A percentile compares a stretch with the other conserved stretches of the same genome.
Evolutionary conservation across 345 rosid genomes (phyloP).

Genomic region (Eucalyptus regnans): DNA sequence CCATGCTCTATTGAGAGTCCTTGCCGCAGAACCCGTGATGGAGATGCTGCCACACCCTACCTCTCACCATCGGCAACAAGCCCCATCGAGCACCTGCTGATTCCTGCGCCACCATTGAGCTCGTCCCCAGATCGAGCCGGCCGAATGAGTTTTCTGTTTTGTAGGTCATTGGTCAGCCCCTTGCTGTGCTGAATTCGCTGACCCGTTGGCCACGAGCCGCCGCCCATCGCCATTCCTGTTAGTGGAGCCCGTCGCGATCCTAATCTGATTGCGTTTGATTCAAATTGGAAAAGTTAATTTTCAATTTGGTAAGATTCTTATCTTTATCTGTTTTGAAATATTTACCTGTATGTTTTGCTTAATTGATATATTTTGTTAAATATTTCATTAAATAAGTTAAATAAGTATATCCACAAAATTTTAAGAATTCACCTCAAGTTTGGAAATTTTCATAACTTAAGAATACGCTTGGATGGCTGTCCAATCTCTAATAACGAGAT

Average conservation of each 20-base stretch:
- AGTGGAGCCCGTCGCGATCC: too few species aligned
- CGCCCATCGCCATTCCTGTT: conserved; percentile 4
- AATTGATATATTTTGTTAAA: background rate
- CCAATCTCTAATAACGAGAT: background rate
- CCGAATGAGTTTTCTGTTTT: background rate
- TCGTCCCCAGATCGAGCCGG: background rate
- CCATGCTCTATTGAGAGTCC: background rate
- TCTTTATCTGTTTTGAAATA: background rate
- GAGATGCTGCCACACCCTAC: background rate
- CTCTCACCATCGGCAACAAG: background rate
- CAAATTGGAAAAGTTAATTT: conserved; percentile 8
- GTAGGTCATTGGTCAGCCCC: background rate
- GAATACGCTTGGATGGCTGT: background rate
- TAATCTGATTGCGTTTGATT: background rate
- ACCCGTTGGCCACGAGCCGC: background rate
- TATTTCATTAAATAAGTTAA: too few species aligned
- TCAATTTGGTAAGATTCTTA: background rate
- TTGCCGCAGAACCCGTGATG: background rate
- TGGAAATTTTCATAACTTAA: background rate
- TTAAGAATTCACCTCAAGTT: background rate
- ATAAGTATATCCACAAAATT: background rate
- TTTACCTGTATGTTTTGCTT: background rate
- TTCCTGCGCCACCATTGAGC: background rate
- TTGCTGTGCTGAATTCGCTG: background rate
- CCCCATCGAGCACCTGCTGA: background rate